Base-by-base conservation (phyloP, 139 green algal genomes). In the Chlorella sp. region DNA sequence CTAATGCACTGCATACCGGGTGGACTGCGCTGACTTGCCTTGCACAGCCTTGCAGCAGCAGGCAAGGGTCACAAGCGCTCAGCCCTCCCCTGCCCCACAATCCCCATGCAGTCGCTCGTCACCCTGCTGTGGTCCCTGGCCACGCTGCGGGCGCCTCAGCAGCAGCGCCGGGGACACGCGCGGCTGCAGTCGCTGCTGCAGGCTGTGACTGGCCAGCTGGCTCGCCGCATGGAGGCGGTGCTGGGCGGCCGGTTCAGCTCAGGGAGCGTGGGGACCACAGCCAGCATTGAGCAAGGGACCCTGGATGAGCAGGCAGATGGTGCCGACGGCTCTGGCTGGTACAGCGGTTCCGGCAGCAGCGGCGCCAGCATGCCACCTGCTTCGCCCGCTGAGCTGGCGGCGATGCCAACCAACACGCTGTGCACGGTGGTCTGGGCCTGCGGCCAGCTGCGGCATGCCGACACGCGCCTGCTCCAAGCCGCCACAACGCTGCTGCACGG, bases 41-140 rank as follows among this genome's bases (percentile, higher is more conserved):
- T 25, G 32, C 34, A 30, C 26, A 23, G 11, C 51, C 25, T 17
- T 69, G 67, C 67, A 47, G 67, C 34, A 60, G n/a, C n/a, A n/a
- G n/a, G n/a, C n/a, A n/a, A n/a, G n/a, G n/a, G n/a, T n/a, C n/a
- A n/a, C n/a, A n/a, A n/a, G n/a, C n/a, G n/a, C n/a, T n/a, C n/a
- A n/a, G n/a, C n/a, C n/a, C n/a, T n/a, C n/a, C n/a, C n/a, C n/a
- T n/a, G n/a, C n/a, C n/a, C n/a, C n/a, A n/a, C n/a, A n/a, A n/a
- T n/a, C n/a, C n/a, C n/a, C n/a, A n/a, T n/a, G n/a, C n/a, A 85
- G 80, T 60, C 65, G 15, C 80, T 85, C 30, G 32, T 85, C 23
- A 56, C 65, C 30, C 67, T 85, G 65, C 65, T 85, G 64, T 85
- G 80, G 80, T 55, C 80, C 47, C 67, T 85, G 47, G 80, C 65